Evolutionary conservation across 768 basidiomycete species (phyloP).

Genomic region (Floccularia luteovirens): DNA sequence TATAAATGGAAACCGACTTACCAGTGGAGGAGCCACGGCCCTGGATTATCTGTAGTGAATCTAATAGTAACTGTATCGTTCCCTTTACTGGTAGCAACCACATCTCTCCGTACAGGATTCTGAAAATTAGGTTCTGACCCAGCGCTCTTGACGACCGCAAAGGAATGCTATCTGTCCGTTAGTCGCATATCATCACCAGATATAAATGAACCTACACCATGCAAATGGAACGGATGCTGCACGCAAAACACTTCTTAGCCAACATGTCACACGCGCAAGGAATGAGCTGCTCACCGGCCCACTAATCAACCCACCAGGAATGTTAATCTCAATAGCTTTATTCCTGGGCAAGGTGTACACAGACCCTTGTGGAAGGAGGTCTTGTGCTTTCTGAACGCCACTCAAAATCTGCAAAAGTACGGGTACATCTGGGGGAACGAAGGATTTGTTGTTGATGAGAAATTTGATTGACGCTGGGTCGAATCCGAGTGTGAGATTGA

Average conservation of each 20-base stretch:
- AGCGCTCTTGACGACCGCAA: conserved; percentile 25
- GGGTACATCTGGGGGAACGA: conserved; percentile 26
- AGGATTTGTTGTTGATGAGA: conserved; percentile 22
- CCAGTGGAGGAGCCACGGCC: not conserved
- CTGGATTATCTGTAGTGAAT: conserved; percentile 34
- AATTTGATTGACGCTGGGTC: conserved; percentile 5
- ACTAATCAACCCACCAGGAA: conserved; percentile 18
- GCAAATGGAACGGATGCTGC: conserved; percentile 32
- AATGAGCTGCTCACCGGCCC: conserved; percentile 9
- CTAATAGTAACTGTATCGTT: conserved; percentile 36
- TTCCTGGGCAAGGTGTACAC: conserved; percentile 26
- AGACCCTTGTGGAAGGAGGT: conserved; percentile 19
- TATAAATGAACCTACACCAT: conserved; percentile 20
- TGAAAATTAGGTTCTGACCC: conserved; percentile 26
- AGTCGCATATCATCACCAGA: not conserved
- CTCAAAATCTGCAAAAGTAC: conserved; percentile 37
- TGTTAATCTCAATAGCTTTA: conserved; percentile 28
- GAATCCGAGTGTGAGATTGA: not conserved
- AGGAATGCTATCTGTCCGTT: conserved; percentile 17
- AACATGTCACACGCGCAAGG: not conserved
- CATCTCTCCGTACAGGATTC: conserved; percentile 24
- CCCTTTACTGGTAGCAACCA: conserved; percentile 18
- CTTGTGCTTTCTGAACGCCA: conserved; percentile 24
- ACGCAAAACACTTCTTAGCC: not conserved
- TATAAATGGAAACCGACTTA: not conserved